Evolutionary conservation across 148 eudicot genomes (phyloP).

Genomic region (Chenopodium album): DNA sequence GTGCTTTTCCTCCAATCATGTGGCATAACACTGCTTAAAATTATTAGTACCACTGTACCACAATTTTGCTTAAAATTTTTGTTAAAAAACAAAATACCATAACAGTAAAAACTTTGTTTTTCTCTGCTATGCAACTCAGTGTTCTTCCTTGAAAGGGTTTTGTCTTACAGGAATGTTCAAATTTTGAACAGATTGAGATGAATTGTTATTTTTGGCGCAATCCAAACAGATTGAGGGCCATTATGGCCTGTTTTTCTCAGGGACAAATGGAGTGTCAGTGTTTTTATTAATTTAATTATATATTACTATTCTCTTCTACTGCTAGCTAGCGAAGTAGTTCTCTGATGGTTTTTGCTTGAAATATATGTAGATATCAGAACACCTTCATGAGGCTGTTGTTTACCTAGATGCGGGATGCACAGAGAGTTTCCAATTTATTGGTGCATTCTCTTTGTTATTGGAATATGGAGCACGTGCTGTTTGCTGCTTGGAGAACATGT

Average conservation of each 20-base stretch:
- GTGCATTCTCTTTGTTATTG: slow-evolving; percentile 72
- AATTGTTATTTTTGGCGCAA: no score
- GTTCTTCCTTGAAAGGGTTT: no score
- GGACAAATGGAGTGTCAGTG: neutral
- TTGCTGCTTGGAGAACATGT: slow-evolving; percentile 91
- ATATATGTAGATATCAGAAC: slow-evolving; percentile 63
- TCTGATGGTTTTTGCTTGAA: neutral
- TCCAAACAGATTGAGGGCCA: neutral
- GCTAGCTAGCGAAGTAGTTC: neutral
- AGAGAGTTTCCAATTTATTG: slow-evolving; percentile 85
- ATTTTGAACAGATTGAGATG: neutral
- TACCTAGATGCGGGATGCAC: slow-evolving; percentile 95
- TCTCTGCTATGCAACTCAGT: no score
- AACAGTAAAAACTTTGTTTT: no score
- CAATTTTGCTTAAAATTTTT: no score
- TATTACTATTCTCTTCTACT: neutral
- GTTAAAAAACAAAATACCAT: no score
- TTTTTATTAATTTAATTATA: neutral
- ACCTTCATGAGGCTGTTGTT: slow-evolving; percentile 63
- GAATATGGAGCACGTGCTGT: slow-evolving; percentile 79
- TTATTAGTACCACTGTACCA: no score
- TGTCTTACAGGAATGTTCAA: neutral
- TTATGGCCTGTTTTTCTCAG: neutral
- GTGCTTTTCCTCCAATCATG: neutral
- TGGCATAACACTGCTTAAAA: no score